These are phyloP conservation scores for Salvia rosmarinus DNA, from an alignment of 257 asterid genomes.

Conservation along the genomic window DNA sequence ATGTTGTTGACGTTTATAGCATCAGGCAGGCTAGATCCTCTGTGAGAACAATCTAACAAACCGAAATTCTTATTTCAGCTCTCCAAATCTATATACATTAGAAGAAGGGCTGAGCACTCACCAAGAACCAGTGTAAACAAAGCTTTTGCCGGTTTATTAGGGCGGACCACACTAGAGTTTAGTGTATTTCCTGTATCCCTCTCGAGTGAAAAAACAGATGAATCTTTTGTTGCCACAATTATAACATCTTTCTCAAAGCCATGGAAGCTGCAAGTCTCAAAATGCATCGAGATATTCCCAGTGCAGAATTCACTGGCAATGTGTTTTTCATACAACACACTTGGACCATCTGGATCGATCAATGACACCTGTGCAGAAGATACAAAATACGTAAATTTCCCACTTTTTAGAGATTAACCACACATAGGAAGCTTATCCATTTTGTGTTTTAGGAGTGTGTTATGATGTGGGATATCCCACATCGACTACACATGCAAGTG, in stretches of 20 bases:
- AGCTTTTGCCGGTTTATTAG: conserved; percentile 81
- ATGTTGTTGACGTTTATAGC: conserved; percentile 41
- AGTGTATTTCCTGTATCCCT: conserved; percentile 73
- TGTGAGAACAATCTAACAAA: conserved; percentile 26
- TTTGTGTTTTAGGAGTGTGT: too few relatives aligned
- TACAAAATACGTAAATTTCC: not conserved
- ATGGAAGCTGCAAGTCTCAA: conserved; percentile 70
- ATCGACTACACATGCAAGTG: too few relatives aligned
- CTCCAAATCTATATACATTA: not conserved
- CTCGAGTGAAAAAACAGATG: conserved; percentile 75
- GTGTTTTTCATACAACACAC: conserved; percentile 66
- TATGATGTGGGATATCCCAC: too few relatives aligned
- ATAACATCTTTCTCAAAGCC: conserved; percentile 86
- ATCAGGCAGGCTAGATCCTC: conserved; percentile 49
- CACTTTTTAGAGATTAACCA: too few relatives aligned
- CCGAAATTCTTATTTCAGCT: not conserved
- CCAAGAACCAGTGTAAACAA: conserved; percentile 71
- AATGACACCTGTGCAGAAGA: conserved; percentile 57
- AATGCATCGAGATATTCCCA: conserved; percentile 76
- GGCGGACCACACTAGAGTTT: conserved; percentile 65
- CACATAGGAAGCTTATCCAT: too few relatives aligned
- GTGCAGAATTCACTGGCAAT: conserved; percentile 72
- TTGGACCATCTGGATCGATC: conserved; percentile 64
- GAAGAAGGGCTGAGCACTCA: conserved; percentile 33
- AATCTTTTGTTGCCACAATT: conserved; percentile 79